phyloP scores from a whole-genome alignment of 208 protist species.

The Trypanosoma platydactyli region DNA sequence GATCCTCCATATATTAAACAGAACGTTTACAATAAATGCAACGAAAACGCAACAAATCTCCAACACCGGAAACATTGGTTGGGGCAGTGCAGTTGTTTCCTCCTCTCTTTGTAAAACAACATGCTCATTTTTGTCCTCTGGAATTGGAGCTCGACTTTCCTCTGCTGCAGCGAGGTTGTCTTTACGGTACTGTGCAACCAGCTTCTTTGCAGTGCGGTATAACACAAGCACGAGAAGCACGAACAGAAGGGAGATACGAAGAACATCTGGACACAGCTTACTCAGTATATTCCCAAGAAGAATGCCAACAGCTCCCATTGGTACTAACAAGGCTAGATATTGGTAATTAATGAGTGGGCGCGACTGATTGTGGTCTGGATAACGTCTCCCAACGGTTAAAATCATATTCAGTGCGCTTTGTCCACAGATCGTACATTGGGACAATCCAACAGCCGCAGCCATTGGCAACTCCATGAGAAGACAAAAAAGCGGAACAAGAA shows the following conservation, averaged over 20 bases:
- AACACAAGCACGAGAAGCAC: constrained; percentile 62
- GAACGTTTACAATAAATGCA: constrained; percentile 61
- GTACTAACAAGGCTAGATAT: constrained; percentile 74
- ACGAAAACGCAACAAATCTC: constrained; percentile 52
- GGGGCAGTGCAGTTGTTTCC: neutral
- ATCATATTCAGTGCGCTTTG: constrained; percentile 82
- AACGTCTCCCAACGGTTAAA: constrained; percentile 54
- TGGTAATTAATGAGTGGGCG: constrained; percentile 88
- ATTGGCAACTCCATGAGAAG: constrained; percentile 56
- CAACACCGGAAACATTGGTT: constrained; percentile 55
- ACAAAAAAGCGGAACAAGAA: constrained; percentile 81
- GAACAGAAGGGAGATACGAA: constrained; percentile 79
- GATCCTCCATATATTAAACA: constrained; percentile 63
- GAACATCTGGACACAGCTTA: constrained; percentile 72
- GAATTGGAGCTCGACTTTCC: constrained; percentile 17
- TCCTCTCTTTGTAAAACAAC: neutral
- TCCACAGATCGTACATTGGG: constrained; percentile 86
- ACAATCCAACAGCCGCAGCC: constrained; percentile 63
- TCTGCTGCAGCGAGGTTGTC: constrained; percentile 30
- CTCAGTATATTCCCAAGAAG: constrained; percentile 70
- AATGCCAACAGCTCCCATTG: constrained; percentile 72
- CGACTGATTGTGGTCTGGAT: constrained; percentile 42
- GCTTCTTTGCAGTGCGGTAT: constrained; percentile 59
- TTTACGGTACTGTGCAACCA: constrained; percentile 49
- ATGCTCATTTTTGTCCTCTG: constrained; percentile 13